These are phyloP conservation scores for Mycotypha africana DNA, from an alignment of 371 early-diverging fungal genomes.

Conservation along the genomic window DNA sequence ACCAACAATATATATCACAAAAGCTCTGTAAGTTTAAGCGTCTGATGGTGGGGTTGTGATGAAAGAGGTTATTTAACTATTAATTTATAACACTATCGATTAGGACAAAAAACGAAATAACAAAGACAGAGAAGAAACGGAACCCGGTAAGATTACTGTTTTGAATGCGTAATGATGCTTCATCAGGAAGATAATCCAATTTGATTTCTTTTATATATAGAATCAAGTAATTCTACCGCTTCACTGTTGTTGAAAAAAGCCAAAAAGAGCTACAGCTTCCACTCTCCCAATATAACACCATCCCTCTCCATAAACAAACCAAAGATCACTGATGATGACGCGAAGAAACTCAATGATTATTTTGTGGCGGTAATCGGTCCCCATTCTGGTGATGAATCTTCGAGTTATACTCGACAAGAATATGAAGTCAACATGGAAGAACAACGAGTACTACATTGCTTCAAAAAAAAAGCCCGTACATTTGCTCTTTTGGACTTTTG, in stretches of 20 bases:
- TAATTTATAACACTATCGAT: constrained; percentile 7
- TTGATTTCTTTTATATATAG: constrained; percentile 9
- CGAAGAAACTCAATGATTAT: constrained; percentile 9
- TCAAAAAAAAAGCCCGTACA: constrained; percentile 8
- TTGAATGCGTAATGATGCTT: constrained; percentile 12
- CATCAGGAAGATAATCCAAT: constrained; percentile 10
- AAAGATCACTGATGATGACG: constrained; percentile 7
- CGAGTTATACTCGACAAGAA: constrained; percentile 13
- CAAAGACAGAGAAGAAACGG: constrained; percentile 10
- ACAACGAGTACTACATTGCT: constrained; percentile 10
- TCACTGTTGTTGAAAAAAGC: constrained; percentile 8
- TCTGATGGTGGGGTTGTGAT: constrained; percentile 7
- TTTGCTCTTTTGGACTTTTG: background rate
- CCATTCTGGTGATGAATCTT: constrained; percentile 10
- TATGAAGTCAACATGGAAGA: constrained; percentile 9
- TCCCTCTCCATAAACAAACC: constrained; percentile 7
- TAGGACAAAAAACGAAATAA: constrained; percentile 9
- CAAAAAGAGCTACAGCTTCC: background rate
- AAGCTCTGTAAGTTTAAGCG: constrained; percentile 9
- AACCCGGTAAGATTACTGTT: constrained; percentile 8
- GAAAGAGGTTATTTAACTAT: constrained; percentile 2
- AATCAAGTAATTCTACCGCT: constrained; percentile 9
- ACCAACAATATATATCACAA: constrained; percentile 9
- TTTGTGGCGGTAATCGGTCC: constrained; percentile 8
- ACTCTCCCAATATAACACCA: background rate